Percentiles rank a stretch among this genome's conserved stretches.
These are phyloP conservation scores for Venturia effusa DNA, from an alignment of 2,329 filamentous ascomycete genomes.

Conservation along the genomic window DNA sequence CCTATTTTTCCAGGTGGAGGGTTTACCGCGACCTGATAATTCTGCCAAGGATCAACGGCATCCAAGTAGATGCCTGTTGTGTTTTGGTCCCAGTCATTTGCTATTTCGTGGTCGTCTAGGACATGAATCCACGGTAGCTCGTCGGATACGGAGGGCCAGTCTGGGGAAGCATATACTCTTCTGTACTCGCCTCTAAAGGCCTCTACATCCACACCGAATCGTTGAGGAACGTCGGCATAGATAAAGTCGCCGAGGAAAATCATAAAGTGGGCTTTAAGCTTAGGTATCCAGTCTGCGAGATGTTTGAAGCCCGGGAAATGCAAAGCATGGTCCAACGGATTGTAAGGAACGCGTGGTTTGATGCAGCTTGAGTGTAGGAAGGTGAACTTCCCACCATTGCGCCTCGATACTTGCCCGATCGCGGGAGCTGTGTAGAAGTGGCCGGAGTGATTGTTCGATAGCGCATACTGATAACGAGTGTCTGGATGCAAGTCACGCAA, in stretches of 20 bases:
- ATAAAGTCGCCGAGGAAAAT: conserved; percentile 75
- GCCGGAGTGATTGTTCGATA: conserved; percentile 79
- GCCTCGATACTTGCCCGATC: conserved; percentile 47
- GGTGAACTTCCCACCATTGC: conserved; percentile 56
- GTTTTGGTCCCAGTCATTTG: conserved; percentile 83
- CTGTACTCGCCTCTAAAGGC: conserved; percentile 88
- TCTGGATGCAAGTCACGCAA: conserved; percentile 59
- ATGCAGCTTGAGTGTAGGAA: conserved; percentile 92
- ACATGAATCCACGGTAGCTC: conserved; percentile 46
- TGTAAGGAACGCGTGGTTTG: conserved; percentile 84
- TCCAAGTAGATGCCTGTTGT: conserved; percentile 68
- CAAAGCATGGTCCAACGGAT: conserved; percentile 69
- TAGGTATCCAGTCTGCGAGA: conserved; percentile 61
- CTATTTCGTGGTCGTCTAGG: conserved; percentile 92
- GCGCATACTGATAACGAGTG: conserved; percentile 69
- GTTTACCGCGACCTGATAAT: conserved; percentile 79
- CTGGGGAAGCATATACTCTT: conserved; percentile 89
- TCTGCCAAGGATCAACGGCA: conserved; percentile 72
- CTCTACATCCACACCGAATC: conserved; percentile 59
- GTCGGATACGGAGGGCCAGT: conserved; percentile 58
- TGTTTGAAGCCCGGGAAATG: conserved; percentile 70
- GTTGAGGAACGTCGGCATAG: conserved; percentile 77
- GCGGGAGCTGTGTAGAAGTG: conserved; percentile 69
- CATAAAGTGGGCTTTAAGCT: conserved; percentile 63
- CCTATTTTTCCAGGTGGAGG: conserved; percentile 57